phyloP scores from a whole-genome alignment of 2,329 filamentous ascomycete genomes.

The Neonectria ditissima region DNA sequence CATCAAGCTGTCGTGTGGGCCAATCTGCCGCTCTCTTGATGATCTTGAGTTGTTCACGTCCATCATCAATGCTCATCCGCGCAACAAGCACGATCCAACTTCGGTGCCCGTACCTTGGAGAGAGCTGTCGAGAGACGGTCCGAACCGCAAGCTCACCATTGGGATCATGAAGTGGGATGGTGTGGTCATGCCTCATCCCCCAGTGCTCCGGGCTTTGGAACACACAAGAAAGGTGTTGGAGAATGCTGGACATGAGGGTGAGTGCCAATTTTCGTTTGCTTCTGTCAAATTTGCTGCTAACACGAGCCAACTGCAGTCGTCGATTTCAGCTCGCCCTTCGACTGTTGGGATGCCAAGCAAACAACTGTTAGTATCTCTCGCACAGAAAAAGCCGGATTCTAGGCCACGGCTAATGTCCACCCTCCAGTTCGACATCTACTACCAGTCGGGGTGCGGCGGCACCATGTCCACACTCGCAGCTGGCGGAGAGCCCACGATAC shows the following conservation, averaged over 20 bases:
- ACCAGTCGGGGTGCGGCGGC: conserved; percentile 5
- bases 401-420: neutral
- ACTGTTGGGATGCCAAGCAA: too few species aligned
- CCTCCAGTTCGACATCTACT: conserved; percentile 21
- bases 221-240: neutral
- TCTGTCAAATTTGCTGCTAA: too few species aligned
- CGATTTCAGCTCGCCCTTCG: too few species aligned
- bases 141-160: conserved; percentile 3
- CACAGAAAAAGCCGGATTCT: too few species aligned
- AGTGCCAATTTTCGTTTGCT: neutral
- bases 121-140: accelerated
- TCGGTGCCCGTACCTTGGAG: conserved; percentile 18
- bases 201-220: conserved; percentile 21
- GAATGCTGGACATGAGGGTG: conserved; percentile 20
- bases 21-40: conserved; percentile 16
- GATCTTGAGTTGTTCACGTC: conserved; percentile 17
- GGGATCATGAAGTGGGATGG: conserved; percentile 26
- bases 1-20: conserved; percentile 59
- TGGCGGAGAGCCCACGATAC: conserved; percentile 22
- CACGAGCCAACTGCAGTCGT: too few species aligned
- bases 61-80: conserved; percentile 12
- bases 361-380: too few species aligned
- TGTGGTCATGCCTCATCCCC: conserved; percentile 24
- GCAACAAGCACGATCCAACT: conserved; percentile 15
- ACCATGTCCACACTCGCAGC: neutral